These are phyloP conservation scores for Pyrenochaeta sp. DNA, from an alignment of 2,329 filamentous ascomycete species.

Conservation along the genomic window DNA sequence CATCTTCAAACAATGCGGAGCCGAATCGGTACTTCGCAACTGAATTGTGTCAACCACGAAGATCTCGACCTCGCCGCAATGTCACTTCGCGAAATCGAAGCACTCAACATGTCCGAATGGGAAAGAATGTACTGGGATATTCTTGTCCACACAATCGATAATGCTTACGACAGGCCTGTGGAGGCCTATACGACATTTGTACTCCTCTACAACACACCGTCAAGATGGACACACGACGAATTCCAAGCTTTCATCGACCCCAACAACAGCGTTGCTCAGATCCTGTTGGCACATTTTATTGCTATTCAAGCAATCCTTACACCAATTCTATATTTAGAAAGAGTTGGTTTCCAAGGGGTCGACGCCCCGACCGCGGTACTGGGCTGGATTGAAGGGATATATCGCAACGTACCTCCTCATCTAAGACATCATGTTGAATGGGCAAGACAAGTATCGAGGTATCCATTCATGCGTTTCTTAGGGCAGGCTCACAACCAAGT, in stretches of 20 bases:
- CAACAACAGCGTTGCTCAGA: constrained; percentile 51
- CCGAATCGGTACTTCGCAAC: constrained; percentile 27
- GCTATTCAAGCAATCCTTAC: constrained; percentile 55
- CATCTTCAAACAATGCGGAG: constrained; percentile 42
- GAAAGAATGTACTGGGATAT: constrained; percentile 38
- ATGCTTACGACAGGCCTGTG: constrained; percentile 39
- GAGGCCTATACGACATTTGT: constrained; percentile 53
- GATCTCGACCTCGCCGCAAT: constrained; percentile 40
- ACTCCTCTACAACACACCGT: constrained; percentile 52
- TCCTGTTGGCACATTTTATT: constrained; percentile 58
- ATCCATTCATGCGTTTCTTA: constrained; percentile 35
- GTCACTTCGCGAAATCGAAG: constrained; percentile 35
- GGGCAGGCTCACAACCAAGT: constrained; percentile 33
- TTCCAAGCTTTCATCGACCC: constrained; percentile 56
- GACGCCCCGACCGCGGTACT: constrained; percentile 41
- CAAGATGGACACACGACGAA: constrained; percentile 48
- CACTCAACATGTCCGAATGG: constrained; percentile 36
- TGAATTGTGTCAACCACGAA: constrained; percentile 28
- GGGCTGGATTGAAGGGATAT: constrained; percentile 45
- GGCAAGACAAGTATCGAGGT: constrained; percentile 38
- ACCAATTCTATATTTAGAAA: constrained; percentile 48
- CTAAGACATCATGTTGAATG: constrained; percentile 39
- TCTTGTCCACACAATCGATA: constrained; percentile 32
- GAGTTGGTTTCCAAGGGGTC: constrained; percentile 43
- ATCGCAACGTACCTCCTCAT: constrained; percentile 30